Conservation (phyloP, 108 stramenopile genomes). For the Phaeodactylum tricornutum region DNA sequence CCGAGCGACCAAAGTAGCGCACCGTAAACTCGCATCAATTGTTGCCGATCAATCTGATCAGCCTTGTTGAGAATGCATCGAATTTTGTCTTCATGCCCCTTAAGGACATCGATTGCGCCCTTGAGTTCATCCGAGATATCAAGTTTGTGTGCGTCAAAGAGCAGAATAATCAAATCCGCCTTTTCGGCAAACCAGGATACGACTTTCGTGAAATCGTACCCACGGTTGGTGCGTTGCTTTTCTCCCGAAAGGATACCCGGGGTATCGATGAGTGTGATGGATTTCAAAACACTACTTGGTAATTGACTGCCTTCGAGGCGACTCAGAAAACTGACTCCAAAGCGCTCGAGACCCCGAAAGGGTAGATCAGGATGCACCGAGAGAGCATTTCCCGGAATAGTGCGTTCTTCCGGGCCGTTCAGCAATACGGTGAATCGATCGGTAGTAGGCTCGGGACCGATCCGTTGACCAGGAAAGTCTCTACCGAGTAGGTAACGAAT, state of each 20-base stretch:
- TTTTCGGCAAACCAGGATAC: slow-evolving; percentile 93
- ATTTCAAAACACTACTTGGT: slow-evolving; percentile 69
- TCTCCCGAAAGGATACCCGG: slow-evolving; percentile 97
- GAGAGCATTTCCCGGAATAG: slow-evolving; percentile 98
- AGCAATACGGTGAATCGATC: slow-evolving; percentile 94
- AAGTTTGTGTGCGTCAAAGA: slow-evolving; percentile 99
- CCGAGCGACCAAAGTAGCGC: slow-evolving; percentile 97
- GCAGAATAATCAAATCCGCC: slow-evolving; percentile 62
- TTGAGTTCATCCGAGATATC: slow-evolving; percentile 99
- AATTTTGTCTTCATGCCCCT: slow-evolving; percentile 98
- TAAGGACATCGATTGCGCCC: slow-evolving; percentile 89
- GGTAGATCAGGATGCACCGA: slow-evolving; percentile 93
- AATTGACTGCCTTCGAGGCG: slow-evolving; percentile 92
- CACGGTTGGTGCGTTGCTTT: slow-evolving; percentile 90
- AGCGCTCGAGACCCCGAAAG: slow-evolving; percentile 88
- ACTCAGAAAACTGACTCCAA: slow-evolving; percentile 92
- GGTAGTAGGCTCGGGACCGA: slow-evolving; percentile 98
- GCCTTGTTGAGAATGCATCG: slow-evolving; percentile 99
- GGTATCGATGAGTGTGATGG: slow-evolving; percentile 94
- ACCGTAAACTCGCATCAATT: slow-evolving; percentile 98
- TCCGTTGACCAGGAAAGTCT: slow-evolving; percentile 86
- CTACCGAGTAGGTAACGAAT: slow-evolving; percentile 52
- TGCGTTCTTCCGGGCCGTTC: slow-evolving; percentile 92
- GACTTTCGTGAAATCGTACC: slow-evolving; percentile 92
- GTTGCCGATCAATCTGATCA: slow-evolving; percentile 94